phyloP scores from a whole-genome alignment of 140 eudicot species.

The Erigeron philadelphicus region DNA sequence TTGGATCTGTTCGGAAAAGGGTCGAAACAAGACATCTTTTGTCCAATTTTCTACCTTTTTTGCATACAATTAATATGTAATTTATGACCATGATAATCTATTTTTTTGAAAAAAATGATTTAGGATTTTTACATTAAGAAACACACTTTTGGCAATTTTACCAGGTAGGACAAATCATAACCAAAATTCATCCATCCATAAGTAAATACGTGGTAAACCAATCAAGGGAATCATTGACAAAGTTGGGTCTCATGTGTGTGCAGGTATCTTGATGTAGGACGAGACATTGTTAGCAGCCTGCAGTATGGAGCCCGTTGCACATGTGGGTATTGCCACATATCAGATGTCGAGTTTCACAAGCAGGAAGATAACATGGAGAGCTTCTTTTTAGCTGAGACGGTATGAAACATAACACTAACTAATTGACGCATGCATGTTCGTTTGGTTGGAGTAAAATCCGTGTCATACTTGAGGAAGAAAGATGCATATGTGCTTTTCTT shows the following conservation, averaged over 20 bases:
- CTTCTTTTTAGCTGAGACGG: constrained; percentile 97
- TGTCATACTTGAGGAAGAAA: too few species aligned
- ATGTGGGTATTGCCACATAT: constrained; percentile 95
- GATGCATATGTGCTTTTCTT: background rate
- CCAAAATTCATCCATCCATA: background rate
- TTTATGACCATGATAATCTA: too few species aligned
- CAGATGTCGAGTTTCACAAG: constrained; percentile 85
- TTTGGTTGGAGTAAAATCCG: too few species aligned
- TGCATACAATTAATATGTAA: too few species aligned
- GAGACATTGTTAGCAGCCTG: constrained; percentile 83
- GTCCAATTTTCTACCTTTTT: too few species aligned
- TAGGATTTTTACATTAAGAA: background rate
- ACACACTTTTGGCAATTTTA: background rate
- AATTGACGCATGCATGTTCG: background rate
- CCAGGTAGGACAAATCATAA: background rate
- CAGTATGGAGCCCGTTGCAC: constrained; percentile 94
- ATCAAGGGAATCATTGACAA: background rate
- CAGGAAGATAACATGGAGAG: constrained; percentile 99
- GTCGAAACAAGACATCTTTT: too few species aligned
- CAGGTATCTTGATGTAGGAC: constrained; percentile 92
- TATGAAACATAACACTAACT: constrained; percentile 24
- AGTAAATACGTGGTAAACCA: background rate
- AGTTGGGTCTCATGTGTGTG: background rate
- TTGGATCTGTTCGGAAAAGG: too few species aligned
- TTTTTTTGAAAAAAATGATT: background rate